Evolutionary conservation across 768 basidiomycete genomes (phyloP).

Genomic region (Mycena kentingensis): DNA sequence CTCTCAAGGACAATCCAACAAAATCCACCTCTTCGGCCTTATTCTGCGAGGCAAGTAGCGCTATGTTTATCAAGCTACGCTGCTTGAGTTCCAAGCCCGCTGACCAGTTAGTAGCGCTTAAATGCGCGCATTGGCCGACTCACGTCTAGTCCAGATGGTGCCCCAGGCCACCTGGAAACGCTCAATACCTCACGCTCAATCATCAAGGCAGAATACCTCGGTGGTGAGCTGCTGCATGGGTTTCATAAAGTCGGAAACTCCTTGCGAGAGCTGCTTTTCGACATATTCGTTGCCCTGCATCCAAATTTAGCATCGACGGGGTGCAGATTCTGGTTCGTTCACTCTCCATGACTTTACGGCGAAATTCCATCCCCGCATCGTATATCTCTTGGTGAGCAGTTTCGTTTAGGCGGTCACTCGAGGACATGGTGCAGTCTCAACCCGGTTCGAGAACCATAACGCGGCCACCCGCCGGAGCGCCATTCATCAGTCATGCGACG

Average conservation of each 20-base stretch:
- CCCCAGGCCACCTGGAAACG: constrained; percentile 44
- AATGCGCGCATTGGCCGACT: background rate
- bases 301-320: background rate
- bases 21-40: constrained; percentile 46
- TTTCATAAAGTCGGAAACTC: constrained; percentile 47
- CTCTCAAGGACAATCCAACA: background rate
- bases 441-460: constrained; percentile 2
- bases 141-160: constrained; percentile 46
- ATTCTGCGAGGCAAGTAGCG: constrained; percentile 44
- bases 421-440: constrained; percentile 22
- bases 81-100: constrained; percentile 48
- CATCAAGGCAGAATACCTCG: constrained; percentile 29
- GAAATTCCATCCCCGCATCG: constrained; percentile 42
- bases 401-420: constrained; percentile 31
- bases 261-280: constrained; percentile 41
- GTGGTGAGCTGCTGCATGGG: constrained; percentile 49
- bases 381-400: constrained; percentile 43
- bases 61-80: constrained; percentile 47
- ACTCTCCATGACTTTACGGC: constrained; percentile 46
- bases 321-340: background rate
- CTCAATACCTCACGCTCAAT: background rate
- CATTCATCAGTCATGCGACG: background rate
- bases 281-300: constrained; percentile 46
- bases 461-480: background rate
- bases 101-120: background rate